Percentiles rank a stretch among this genome's conserved stretches.
These are phyloP conservation scores for Pichia sp. DNA, from an alignment of 1,139 yeast species.

Conservation along the genomic window DNA sequence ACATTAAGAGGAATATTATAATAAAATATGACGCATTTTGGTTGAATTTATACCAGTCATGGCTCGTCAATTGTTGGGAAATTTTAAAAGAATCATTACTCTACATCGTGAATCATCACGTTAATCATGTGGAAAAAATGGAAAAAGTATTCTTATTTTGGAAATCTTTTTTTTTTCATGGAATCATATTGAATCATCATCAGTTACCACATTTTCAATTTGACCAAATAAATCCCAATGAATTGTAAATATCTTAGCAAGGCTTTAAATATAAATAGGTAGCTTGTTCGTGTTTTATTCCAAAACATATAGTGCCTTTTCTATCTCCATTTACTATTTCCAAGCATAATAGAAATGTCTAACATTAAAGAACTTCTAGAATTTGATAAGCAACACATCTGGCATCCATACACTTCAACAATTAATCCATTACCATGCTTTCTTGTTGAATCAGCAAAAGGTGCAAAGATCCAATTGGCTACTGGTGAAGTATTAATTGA, in stretches of 20 bases:
- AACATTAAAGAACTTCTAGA: slow-evolving; percentile 13
- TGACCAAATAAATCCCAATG: background rate
- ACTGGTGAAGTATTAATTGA: slow-evolving; percentile 24
- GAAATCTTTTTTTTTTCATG: background rate
- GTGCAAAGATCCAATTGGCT: slow-evolving; percentile 22
- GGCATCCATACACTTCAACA: slow-evolving; percentile 33
- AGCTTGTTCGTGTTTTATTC: background rate
- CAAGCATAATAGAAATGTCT: slow-evolving; percentile 1
- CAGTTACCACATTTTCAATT: background rate
- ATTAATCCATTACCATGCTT: slow-evolving; percentile 27
- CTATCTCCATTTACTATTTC: background rate
- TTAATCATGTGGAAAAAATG: background rate
- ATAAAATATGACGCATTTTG: no score
- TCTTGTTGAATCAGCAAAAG: slow-evolving; percentile 27
- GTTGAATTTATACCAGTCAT: no score
- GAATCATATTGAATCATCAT: background rate
- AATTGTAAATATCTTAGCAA: background rate
- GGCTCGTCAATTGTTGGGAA: background rate
- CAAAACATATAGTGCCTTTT: no score
- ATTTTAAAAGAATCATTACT: background rate
- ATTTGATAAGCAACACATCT: slow-evolving; percentile 28
- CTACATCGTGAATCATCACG: background rate
- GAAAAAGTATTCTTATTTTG: background rate
- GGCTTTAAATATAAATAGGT: background rate
- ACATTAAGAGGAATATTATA: background rate